phyloP scores from a whole-genome alignment of 495 filamentous ascomycete genomes.

The Penicillium dipodomyicola region DNA sequence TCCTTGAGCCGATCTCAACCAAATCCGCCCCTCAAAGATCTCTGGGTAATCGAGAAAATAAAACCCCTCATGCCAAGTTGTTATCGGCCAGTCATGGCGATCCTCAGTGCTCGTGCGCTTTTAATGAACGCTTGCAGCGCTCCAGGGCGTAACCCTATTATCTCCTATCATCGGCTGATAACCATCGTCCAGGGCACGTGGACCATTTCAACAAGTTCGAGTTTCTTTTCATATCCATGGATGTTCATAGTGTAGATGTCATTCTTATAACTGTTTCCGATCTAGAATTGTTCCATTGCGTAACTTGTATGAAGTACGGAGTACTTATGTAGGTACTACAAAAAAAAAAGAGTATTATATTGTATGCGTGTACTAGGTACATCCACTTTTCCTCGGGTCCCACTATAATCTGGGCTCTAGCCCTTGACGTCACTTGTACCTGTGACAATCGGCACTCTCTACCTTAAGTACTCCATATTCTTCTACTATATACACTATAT shows the following conservation, averaged over 20 bases:
- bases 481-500: too few relatives aligned
- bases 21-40: neutral
- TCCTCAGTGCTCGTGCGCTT: conserved; percentile 11
- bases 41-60: neutral
- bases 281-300: neutral
- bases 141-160: conserved; percentile 15
- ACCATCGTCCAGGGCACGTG: conserved; percentile 7
- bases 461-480: too few relatives aligned
- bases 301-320: neutral
- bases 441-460: neutral
- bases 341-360: too few relatives aligned
- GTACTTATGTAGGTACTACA: too few relatives aligned
- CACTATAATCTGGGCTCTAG: conserved; percentile 12
- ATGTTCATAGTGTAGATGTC: neutral
- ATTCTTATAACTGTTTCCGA: neutral
- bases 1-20: conserved; percentile 3
- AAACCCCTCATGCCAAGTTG: conserved; percentile 14
- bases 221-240: neutral
- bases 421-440: conserved; percentile 11
- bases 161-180: conserved; percentile 12
- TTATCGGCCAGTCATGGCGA: conserved; percentile 14
- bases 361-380: conserved; percentile 5
- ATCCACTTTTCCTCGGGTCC: conserved; percentile 10
- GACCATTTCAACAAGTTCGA: neutral
- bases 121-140: conserved; percentile 14